Evolutionary conservation across 2,329 filamentous ascomycete genomes (phyloP), one percentile per base, ranked within the genome.

Genomic region (Paradendryphiella salina): DNA sequence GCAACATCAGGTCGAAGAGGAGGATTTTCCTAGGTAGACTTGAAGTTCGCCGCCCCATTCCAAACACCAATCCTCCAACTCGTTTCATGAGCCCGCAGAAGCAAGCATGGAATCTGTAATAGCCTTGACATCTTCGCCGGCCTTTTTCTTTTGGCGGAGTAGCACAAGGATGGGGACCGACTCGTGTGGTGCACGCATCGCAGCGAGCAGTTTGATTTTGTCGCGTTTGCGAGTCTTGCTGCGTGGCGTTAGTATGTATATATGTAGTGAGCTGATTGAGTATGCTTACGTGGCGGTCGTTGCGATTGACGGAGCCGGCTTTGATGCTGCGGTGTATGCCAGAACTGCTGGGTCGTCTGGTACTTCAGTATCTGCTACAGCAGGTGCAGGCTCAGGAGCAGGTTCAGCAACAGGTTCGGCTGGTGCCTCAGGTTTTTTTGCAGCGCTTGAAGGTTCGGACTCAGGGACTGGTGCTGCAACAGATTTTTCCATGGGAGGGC

Each of bases 121-220:
- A 6, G 57, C 48, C 37, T 60, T 60, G 35, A 68, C 55, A 38
- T 65, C 60, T 8, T 45, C 52, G 14, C 66, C 66, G 7, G 56
- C 58, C 34, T 59, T 60, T 48, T 63, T 67, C 45, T 63, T 58
- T 21, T 60, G 54, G 10, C 56, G 46, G 2, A 69, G 56, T 13
- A 57, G 44, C 26, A 58, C 45, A 1, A 65, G 50, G 8, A 63
- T 51, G 0, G 53, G 52, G 4, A 47, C 36, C 9, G 39, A 57
- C 20, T 59, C 56, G 28, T 52, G 53, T 17, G 50, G 50, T 17
- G 46, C 50, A 15, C 44, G 51, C 29, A 54, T 29, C 1, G 48
- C 29, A 3, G 42, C 37, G 38, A 50, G 15, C 20, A 39, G 17
- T 21, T 53, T 50, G 38, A 54, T 20, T n/a, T 39, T 59, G 41